Conservation (phyloP, 1,284 basidiomycete species). For the Baeospora myosura region DNA sequence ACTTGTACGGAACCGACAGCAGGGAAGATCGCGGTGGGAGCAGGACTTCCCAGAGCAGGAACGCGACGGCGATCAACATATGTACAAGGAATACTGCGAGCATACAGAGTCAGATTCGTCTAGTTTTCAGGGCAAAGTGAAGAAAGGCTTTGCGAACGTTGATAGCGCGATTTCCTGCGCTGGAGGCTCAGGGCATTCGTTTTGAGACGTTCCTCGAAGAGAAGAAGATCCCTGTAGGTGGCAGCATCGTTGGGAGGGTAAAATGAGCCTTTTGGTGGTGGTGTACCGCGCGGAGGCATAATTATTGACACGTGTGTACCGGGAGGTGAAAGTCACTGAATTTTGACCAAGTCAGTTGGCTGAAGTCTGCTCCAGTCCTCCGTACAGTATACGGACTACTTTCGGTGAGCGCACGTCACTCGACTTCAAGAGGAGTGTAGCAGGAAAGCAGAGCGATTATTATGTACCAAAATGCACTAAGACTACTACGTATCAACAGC, state of each 20-base stretch:
- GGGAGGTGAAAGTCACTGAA: too few species aligned
- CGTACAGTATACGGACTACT: too few species aligned
- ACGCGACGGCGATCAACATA: conserved; percentile 59
- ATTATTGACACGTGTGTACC: too few species aligned
- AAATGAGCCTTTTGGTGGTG: conserved; percentile 40
- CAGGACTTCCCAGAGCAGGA: conserved; percentile 70
- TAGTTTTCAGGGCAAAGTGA: not conserved
- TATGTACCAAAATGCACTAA: too few species aligned
- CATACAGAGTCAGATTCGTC: conserved; percentile 6
- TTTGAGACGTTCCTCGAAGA: conserved; percentile 95
- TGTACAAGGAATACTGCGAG: conserved; percentile 68
- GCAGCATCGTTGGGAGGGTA: conserved; percentile 62
- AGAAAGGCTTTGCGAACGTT: conserved; percentile 50
- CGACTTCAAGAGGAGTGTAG: too few species aligned
- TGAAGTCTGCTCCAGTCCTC: too few species aligned
- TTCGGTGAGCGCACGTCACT: too few species aligned
- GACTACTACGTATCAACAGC: too few species aligned
- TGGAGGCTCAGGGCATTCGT: conserved; percentile 82
- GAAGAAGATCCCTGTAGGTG: conserved; percentile 83
- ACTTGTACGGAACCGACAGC: conserved; percentile 55
- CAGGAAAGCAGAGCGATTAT: too few species aligned
- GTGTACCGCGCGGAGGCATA: conserved; percentile 33
- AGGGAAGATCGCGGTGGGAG: conserved; percentile 55
- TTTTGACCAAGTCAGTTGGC: too few species aligned
- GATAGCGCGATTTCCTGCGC: conserved; percentile 79